Base-by-base conservation (phyloP, 2,329 filamentous ascomycete species). In the Aspergillus fumigatiaffinis region DNA sequence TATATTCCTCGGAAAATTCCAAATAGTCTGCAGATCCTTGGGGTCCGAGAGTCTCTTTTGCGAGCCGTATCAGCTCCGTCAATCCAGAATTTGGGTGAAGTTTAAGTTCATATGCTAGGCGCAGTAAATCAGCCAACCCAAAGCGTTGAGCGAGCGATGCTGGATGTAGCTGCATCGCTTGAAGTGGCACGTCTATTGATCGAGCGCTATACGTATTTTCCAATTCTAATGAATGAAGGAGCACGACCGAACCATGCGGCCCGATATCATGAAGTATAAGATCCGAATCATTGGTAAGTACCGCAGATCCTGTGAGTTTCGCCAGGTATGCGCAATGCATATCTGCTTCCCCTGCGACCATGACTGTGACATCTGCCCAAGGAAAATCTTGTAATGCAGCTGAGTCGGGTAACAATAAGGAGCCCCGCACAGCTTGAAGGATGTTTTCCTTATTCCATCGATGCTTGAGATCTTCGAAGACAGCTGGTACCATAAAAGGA, bases 341-440 rank as follows among this genome's bases (percentile, higher is more conserved):
- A 69, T 97, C 93, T 1, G 93, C 93, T 74, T 97, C 93, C 0
- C 90, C 92, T 0, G 91, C 86, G 0, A 96, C 87, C 12, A 94
- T 79, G 25, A 79, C 75, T 0, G 79, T 80, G 5, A 75, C 64
- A 2, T 68, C 59, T 8, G 66, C 68, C 73, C 74, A 77, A 17
- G 66, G 66, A 54, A 68, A 70, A 4, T 61, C 61, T n/a, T 46
- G 50, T 23, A 59, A 29, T 4, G 54, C 48, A 26, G 52, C 21
- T 8, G 77, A 48, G 80, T 68, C 58, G 60, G 66, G 4, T 61
- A 70, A 50, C 20, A n/a, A 38, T 38, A 54, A 51, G 49, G 58
- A 8, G 32, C 59, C 56, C 21, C 58, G 32, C 12, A 62, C 54
- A 14, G 64, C 56, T n/a, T 55, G 47, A 4, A 32, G 41, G 23